Percentiles rank a stretch among this genome's conserved stretches.
Conservation (phyloP, 352 stramenopile species). For the Hyaloperonospora brassicae region DNA sequence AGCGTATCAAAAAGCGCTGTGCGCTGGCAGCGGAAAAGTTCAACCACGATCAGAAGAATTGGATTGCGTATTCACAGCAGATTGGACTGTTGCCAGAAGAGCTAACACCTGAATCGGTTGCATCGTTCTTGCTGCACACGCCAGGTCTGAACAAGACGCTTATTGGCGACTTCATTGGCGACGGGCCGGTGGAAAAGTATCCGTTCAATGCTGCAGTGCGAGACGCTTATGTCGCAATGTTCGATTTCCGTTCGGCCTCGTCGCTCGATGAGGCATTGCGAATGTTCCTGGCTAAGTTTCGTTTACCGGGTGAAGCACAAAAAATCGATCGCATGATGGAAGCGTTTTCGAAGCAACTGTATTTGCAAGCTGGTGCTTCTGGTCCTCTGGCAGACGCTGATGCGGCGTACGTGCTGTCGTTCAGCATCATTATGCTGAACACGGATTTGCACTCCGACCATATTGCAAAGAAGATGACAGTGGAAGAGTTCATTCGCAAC, state of each 20-base stretch:
- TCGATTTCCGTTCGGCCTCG: conserved; percentile 88
- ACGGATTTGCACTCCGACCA: conserved; percentile 96
- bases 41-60: conserved; percentile 91
- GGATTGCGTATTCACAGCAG: conserved; percentile 85
- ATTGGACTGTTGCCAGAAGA: conserved; percentile 78
- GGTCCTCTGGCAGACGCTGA: conserved; percentile 78
- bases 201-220: conserved; percentile 90
- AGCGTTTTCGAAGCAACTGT: conserved; percentile 90
- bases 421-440: conserved; percentile 99
- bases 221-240: conserved; percentile 86
- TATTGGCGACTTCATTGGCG: conserved; percentile 95
- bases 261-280: conserved; percentile 89
- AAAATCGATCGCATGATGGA: conserved; percentile 98
- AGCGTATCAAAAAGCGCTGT: conserved; percentile 89
- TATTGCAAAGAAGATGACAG: conserved; percentile 84
- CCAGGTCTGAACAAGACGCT: conserved; percentile 89
- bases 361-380: conserved; percentile 57
- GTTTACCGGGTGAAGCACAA: conserved; percentile 96
- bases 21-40: conserved; percentile 89
- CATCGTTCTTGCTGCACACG: conserved; percentile 91
- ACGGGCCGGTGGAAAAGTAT: conserved; percentile 92
- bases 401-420: conserved; percentile 94
- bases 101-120: conserved; percentile 82
- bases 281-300: conserved; percentile 91
- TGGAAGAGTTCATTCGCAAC: conserved; percentile 84